Percentiles rank a stretch among this genome's conserved stretches.
Evolutionary conservation across 805 yeast genomes (phyloP).

Genomic region (Candida ovalis): DNA sequence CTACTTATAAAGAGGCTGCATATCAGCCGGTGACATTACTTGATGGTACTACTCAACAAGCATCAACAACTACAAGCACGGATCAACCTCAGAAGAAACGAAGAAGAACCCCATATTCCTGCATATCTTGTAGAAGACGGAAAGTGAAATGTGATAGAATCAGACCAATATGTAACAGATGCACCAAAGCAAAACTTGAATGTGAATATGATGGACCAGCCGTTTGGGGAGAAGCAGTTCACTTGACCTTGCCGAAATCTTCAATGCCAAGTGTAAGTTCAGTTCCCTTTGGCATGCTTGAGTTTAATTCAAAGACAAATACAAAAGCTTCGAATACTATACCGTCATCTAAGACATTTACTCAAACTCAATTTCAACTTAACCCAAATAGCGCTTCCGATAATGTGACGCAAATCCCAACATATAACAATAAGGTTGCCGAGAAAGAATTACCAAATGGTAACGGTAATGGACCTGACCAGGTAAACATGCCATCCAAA

Average conservation of each 20-base stretch:
- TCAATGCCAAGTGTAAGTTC: background rate
- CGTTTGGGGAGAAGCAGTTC: slow-evolving; percentile 7
- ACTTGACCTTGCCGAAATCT: background rate
- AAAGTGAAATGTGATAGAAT: slow-evolving; percentile 25
- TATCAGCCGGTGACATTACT: background rate
- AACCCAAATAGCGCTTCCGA: too few species aligned
- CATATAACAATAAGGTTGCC: too few species aligned
- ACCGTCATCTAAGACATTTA: too few species aligned
- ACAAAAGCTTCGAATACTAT: background rate
- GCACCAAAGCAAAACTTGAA: slow-evolving; percentile 10
- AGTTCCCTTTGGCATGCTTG: background rate
- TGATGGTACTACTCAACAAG: background rate
- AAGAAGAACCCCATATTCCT: slow-evolving; percentile 24
- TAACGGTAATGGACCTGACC: background rate
- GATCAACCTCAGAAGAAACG: slow-evolving; percentile 12
- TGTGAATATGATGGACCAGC: slow-evolving; percentile 24
- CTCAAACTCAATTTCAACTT: too few species aligned
- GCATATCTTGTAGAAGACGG: slow-evolving; percentile 19
- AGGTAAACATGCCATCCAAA: too few species aligned
- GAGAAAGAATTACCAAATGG: background rate
- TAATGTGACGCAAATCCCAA: too few species aligned
- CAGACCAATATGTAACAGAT: slow-evolving; percentile 20
- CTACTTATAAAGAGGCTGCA: background rate
- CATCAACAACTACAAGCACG: background rate
- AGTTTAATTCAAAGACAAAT: background rate